A percentile compares a stretch with the other conserved stretches of the same genome.
Conservation (phyloP, 1,284 basidiomycete genomes). For the Heterobasidion parviporum region DNA sequence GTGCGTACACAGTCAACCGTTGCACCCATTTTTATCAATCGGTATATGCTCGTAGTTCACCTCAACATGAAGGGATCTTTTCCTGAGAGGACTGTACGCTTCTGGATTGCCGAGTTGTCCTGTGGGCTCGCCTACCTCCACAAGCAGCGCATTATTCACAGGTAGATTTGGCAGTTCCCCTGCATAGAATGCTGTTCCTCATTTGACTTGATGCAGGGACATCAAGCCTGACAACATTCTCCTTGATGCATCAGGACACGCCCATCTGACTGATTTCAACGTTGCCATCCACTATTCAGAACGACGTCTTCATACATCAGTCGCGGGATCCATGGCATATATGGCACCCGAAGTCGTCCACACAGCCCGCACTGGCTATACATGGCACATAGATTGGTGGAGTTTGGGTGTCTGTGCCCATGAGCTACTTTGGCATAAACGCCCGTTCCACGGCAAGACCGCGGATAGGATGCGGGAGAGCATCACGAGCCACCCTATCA, state of each 20-base stretch:
- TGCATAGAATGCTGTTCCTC: constrained; percentile 24
- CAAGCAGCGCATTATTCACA: constrained; percentile 86
- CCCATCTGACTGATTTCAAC: constrained; percentile 97
- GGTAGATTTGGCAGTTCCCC: constrained; percentile 46
- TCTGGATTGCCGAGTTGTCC: constrained; percentile 87
- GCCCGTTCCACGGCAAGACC: constrained; percentile 86
- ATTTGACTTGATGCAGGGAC: constrained; percentile 51
- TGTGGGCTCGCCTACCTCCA: constrained; percentile 87
- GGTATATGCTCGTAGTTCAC: constrained; percentile 32
- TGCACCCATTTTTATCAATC: background rate
- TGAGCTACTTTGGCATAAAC: constrained; percentile 81
- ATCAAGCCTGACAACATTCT: constrained; percentile 97
- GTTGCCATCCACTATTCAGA: constrained; percentile 96
- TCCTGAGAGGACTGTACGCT: constrained; percentile 63
- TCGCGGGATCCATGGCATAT: constrained; percentile 97
- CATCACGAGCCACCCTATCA: constrained; percentile 63
- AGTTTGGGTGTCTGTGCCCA: constrained; percentile 86
- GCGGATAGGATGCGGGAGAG: constrained; percentile 79
- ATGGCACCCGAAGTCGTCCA: constrained; percentile 93
- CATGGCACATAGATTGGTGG: constrained; percentile 93
- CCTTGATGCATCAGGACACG: constrained; percentile 87
- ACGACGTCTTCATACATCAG: constrained; percentile 76
- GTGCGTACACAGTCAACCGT: constrained; percentile 35
- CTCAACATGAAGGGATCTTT: constrained; percentile 46
- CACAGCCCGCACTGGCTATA: constrained; percentile 57